phyloP scores from a whole-genome alignment of 148 eudicot species.

The Diospyros kaki region DNA sequence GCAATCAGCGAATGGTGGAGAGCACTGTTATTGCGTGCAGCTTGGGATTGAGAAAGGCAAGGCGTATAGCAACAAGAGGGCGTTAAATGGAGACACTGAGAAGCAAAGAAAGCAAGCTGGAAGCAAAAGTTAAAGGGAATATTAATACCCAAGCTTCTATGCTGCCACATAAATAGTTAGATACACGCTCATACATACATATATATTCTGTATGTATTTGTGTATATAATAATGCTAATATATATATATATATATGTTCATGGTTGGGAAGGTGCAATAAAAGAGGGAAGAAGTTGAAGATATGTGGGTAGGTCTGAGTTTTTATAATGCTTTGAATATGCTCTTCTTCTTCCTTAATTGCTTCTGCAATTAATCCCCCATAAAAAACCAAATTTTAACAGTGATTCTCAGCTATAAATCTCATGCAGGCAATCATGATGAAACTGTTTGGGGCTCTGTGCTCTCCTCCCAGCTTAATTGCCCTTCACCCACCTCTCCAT shows the following conservation, averaged over 20 bases:
- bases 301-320: slow-evolving; percentile 28
- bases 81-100: slow-evolving; percentile 13
- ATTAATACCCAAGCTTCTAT: slow-evolving; percentile 38
- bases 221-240: neutral
- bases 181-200: slow-evolving; percentile 16
- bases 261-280: slow-evolving; percentile 17
- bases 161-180: slow-evolving; percentile 21
- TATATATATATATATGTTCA: neutral
- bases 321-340: slow-evolving; percentile 21
- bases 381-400: slow-evolving; percentile 12
- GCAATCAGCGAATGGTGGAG: neutral
- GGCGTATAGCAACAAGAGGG: neutral
- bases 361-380: neutral
- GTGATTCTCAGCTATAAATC: slow-evolving; percentile 24
- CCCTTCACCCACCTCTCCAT: slow-evolving; percentile 29
- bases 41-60: slow-evolving; percentile 9
- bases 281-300: slow-evolving; percentile 16
- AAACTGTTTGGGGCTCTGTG: slow-evolving; percentile 23
- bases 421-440: slow-evolving; percentile 29
- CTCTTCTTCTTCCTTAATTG: slow-evolving; percentile 4
- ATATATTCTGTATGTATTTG: neutral
- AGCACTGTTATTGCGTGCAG: slow-evolving; percentile 15
- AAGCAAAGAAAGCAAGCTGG: slow-evolving; percentile 20
- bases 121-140: slow-evolving; percentile 13
- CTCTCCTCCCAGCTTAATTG: slow-evolving; percentile 16